phyloP scores from a whole-genome alignment of 352 stramenopile genomes.

The Phytophthora aleatoria region DNA sequence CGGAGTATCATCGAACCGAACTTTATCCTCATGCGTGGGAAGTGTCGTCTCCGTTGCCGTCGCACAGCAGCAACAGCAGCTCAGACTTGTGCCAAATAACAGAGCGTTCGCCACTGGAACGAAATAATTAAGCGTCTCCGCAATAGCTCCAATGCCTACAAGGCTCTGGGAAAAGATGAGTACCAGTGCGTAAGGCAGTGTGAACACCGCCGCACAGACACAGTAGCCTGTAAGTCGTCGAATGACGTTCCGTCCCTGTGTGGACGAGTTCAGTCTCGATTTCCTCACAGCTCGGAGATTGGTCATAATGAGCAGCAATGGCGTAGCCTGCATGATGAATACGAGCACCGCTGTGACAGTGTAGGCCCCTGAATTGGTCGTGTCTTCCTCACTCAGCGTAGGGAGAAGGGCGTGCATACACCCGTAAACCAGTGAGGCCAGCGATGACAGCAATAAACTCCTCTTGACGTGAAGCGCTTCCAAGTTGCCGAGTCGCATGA shows the following conservation, averaged over 20 bases:
- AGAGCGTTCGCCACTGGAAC: conserved; percentile 66
- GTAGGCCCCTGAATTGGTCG: conserved; percentile 32
- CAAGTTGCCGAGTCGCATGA: conserved; percentile 64
- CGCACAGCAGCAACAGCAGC: conserved; percentile 56
- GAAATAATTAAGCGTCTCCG: conserved; percentile 63
- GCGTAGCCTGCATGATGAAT: conserved; percentile 47
- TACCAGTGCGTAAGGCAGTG: conserved; percentile 56
- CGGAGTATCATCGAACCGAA: conserved; percentile 16
- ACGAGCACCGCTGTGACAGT: conserved; percentile 50
- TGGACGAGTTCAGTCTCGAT: conserved; percentile 59
- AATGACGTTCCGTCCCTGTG: conserved; percentile 63
- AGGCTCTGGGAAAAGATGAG: conserved; percentile 35
- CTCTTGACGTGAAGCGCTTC: conserved; percentile 56
- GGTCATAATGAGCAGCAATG: conserved; percentile 47
- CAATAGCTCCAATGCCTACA: conserved; percentile 43
- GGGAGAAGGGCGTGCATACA: conserved; percentile 54
- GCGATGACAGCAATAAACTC: conserved; percentile 54
- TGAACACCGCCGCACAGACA: conserved; percentile 50
- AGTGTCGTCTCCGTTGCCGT: conserved; percentile 6
- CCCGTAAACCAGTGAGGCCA: conserved; percentile 57
- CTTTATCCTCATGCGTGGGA: conserved; percentile 15
- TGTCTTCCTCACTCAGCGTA: conserved; percentile 10
- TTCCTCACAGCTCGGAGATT: conserved; percentile 57
- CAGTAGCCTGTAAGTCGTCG: conserved; percentile 61
- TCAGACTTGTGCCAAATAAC: conserved; percentile 67